Base-by-base conservation (phyloP, 2,329 filamentous ascomycete species). In the Leptosphaerulina australis region DNA sequence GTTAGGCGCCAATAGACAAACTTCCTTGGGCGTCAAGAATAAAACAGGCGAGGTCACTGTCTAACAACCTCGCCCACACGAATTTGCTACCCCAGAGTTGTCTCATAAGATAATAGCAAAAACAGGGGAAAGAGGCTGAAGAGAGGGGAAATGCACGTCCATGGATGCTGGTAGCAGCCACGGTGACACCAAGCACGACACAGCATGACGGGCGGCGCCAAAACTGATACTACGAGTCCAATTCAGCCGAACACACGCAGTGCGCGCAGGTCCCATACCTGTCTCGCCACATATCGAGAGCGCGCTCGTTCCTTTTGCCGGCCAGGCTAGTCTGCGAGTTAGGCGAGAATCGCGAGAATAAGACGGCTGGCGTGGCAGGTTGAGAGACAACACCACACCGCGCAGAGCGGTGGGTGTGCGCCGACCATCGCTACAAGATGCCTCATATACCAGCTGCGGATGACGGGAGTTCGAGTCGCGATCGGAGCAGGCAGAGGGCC, bases 191-290 rank as follows among this genome's bases (percentile, higher is more conserved):
- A 47, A 59, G 48, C 31, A 38, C 57, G 55, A 63, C 63, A 67
- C 66, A 64, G 65, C 67, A 71, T 69, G 68, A 61, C 53, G 57
- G n/a, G 47, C 58, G 60, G 66, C 62, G 61, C 64, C 63, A 63
- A 61, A n/a, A 53, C 50, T 64, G 57, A 67, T 63, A 67, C 58
- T 59, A 63, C 58, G 43, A 57, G 24, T 49, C 55, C 59, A 62
- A 59, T 58, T 60, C 17, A 63, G 46, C 38, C 43, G 11, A 39
- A 44, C 28, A 12, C 20, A 39, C 29, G 29, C 33, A 44, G 40
- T 20, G 34, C 34, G 47, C 29, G 36, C 20, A 25, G 40, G 34
- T 29, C 22, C 30, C 50, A 29, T 34, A 38, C 39, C 50, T 53
- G 50, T 44, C 39, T 47, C 49, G 50, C 58, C 47, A 50, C 56